Conservation (phyloP, 2,329 filamentous ascomycete species). For the Calonectria leucothoes region DNA sequence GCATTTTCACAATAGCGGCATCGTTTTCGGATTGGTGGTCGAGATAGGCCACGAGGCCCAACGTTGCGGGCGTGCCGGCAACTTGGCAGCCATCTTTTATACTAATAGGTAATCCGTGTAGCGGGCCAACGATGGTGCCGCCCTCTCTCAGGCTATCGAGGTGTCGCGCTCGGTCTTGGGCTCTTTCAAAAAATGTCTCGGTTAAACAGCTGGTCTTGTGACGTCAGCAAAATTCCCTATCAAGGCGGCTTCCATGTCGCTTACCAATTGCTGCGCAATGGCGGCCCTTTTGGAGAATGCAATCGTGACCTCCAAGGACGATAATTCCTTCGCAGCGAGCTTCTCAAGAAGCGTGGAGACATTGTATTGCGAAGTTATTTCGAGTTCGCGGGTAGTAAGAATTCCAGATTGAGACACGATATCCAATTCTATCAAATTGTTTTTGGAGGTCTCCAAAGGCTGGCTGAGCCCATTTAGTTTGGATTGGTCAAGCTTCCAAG, state of each 20-base stretch:
- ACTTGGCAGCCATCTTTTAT: slow-evolving; percentile 23
- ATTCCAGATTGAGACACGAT: slow-evolving; percentile 46
- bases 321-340: slow-evolving; percentile 47
- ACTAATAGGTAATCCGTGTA: slow-evolving; percentile 31
- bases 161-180: slow-evolving; percentile 22
- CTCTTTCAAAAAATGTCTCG: slow-evolving; percentile 59
- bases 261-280: slow-evolving; percentile 45
- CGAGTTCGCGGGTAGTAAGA: slow-evolving; percentile 53
- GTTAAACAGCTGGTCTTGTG: slow-evolving; percentile 49
- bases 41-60: slow-evolving; percentile 21
- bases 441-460: slow-evolving; percentile 16
- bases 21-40: slow-evolving; percentile 1
- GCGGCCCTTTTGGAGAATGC: slow-evolving; percentile 44
- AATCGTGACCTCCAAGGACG: slow-evolving; percentile 49
- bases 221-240: neutral
- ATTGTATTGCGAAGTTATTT: slow-evolving; percentile 57
- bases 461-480: neutral
- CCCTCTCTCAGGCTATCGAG: slow-evolving; percentile 26
- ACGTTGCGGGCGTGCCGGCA: slow-evolving; percentile 11
- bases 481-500: slow-evolving; percentile 20
- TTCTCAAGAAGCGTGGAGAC: slow-evolving; percentile 49
- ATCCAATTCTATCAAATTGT: slow-evolving; percentile 23
- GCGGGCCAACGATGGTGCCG: slow-evolving; percentile 24
- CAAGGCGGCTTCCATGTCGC: neutral
- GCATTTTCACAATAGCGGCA: slow-evolving; percentile 25